Base-by-base conservation (phyloP, 2,329 filamentous ascomycete species). In the Clonostachys chloroleuca region DNA sequence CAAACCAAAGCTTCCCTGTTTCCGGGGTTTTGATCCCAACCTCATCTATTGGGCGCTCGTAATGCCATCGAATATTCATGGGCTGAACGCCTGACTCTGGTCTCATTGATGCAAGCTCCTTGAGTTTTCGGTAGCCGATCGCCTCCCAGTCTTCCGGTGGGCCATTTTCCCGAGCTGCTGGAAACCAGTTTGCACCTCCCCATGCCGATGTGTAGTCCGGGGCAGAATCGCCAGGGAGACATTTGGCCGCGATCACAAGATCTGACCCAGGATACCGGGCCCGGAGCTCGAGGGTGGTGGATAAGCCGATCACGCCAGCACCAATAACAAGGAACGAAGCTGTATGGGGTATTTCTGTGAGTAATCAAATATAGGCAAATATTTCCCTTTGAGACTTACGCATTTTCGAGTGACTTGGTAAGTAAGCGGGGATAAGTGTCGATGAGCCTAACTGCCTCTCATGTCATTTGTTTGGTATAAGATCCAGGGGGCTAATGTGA, bases 211-310 rank as follows among this genome's bases (percentile, higher is more conserved):
- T 82, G 62, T 94, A 94, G 69, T 91, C 84, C 52, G 89, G 84
- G 54, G 89, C 84, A 63, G 90, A 91, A 67, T 94, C 89, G 39
- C 89, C 89, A 0, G 89, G 89, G 81, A 92, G 90, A 61, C 91
- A 85, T 58, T 89, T 91, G 6, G 89, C 84, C 24, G 86, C 68
- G 39, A 91, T 70, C 0, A 84, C 86, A 51, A 92, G 48, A 9
- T 42, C 42, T 3, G 50, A 46, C 6, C 36, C 56, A 7, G 68
- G 64, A 56, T 78, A 72, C 47, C 72, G 68, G n/a, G 81, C 80
- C 30, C 46, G 40, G 12, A 86, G 67, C 24, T 79, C 64, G 34
- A 83, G 68, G 30, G 82, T 82, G 3, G 80, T 84, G 3, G 82
- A 84, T 40, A 86, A 69, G 14, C 81, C 83, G 20, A 79, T 71